Conservation (phyloP, 225 moss, liverwort and hornwort species). For the Sphagnum tenellum region DNA sequence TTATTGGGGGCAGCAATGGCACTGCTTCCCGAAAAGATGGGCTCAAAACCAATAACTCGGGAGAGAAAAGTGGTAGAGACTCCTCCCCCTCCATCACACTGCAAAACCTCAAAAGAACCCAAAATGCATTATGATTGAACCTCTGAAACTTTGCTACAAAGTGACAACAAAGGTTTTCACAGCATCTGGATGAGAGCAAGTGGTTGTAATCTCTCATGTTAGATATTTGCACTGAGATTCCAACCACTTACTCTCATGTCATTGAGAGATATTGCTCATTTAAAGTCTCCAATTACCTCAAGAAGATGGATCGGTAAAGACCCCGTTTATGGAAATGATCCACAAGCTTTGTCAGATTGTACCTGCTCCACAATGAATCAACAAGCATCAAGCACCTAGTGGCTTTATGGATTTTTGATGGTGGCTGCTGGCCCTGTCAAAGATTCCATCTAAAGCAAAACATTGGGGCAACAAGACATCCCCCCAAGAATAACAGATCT, state of each 20-base stretch:
- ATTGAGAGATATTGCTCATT: not conserved
- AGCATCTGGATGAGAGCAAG: too few relatives aligned
- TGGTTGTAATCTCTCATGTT: too few relatives aligned
- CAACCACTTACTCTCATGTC: not conserved
- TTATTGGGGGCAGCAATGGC: slow-evolving; percentile 47
- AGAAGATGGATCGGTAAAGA: slow-evolving; percentile 29
- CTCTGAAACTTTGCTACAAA: not conserved
- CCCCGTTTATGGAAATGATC: slow-evolving; percentile 40
- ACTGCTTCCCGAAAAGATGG: slow-evolving; percentile 42
- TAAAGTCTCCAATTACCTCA: slow-evolving; percentile 12
- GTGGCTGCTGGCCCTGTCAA: too few relatives aligned
- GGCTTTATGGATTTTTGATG: not conserved
- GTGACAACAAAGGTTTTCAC: not conserved
- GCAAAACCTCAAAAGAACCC: slow-evolving; percentile 6
- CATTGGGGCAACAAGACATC: too few relatives aligned
- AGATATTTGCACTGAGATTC: not conserved
- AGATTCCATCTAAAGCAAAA: too few relatives aligned
- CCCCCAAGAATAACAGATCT: too few relatives aligned
- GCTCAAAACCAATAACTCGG: slow-evolving; percentile 38
- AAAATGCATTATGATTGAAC: not conserved
- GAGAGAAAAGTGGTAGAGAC: slow-evolving; percentile 54
- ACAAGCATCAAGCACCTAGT: not conserved
- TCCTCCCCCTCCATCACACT: slow-evolving; percentile 72
- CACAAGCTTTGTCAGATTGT: slow-evolving; percentile 31
- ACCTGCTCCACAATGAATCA: slow-evolving; percentile 23